Percentiles rank a stretch among this genome's conserved stretches.
Conservation (phyloP, 257 asterid species). For the Verbena officinalis region DNA sequence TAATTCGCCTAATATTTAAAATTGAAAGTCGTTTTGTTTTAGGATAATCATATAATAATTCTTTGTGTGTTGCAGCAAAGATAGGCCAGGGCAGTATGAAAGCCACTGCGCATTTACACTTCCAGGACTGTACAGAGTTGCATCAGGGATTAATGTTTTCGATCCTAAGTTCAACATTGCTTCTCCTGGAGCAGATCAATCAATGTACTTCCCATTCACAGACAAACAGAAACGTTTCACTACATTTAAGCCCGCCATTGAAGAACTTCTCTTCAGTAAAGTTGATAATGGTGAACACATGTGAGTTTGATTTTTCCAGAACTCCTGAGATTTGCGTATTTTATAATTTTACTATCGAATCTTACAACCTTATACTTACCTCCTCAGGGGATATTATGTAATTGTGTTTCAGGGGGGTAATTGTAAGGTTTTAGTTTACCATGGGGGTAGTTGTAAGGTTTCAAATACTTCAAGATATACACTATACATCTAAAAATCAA, state of each 20-base stretch:
- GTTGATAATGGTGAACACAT: conserved; percentile 69
- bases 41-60: background rate
- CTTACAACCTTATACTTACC: too few relatives aligned
- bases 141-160: conserved; percentile 77
- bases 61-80: conserved; percentile 62
- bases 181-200: conserved; percentile 90
- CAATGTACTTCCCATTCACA: conserved; percentile 75
- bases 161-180: conserved; percentile 93
- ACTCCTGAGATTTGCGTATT: too few relatives aligned
- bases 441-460: too few relatives aligned
- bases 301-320: conserved; percentile 43
- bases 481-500: too few relatives aligned
- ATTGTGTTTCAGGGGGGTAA: too few relatives aligned
- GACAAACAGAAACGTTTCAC: conserved; percentile 67
- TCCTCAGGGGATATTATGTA: too few relatives aligned
- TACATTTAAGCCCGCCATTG: conserved; percentile 58
- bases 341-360: too few relatives aligned
- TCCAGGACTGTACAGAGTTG: conserved; percentile 86
- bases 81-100: conserved; percentile 90
- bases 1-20: background rate
- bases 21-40: background rate
- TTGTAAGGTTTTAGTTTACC: too few relatives aligned
- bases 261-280: conserved; percentile 75
- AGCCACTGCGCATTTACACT: conserved; percentile 76
- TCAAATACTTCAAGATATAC: too few relatives aligned